Percentiles rank a stretch among this genome's conserved stretches.
Evolutionary conservation across 2,329 filamentous ascomycete species (phyloP).

Genomic region (Colletotrichum gloeosporioides): DNA sequence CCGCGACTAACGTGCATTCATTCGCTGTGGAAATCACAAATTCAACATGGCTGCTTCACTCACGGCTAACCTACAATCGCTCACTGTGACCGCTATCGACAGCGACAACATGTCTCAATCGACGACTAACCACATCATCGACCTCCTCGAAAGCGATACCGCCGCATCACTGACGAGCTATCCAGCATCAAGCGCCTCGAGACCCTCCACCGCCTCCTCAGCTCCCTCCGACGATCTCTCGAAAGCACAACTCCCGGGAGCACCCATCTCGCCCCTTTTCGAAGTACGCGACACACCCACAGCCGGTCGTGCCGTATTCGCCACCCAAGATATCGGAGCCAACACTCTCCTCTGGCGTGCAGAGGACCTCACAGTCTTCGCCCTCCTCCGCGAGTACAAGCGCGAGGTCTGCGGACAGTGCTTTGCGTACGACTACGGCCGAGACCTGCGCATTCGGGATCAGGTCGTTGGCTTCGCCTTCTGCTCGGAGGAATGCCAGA

Average conservation of each 20-base stretch:
- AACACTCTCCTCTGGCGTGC: slow-evolving; percentile 4
- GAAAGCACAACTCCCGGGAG: neutral
- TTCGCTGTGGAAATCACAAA: neutral
- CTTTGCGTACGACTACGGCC: slow-evolving; percentile 12
- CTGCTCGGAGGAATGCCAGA: neutral
- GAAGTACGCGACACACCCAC: slow-evolving; percentile 13
- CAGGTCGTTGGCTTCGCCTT: slow-evolving; percentile 10
- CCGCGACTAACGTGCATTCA: neutral
- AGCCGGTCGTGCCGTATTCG: slow-evolving; percentile 17
- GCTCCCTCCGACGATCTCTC: neutral
- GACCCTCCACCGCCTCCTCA: slow-evolving; percentile 11
- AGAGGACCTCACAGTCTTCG: slow-evolving; percentile 9
- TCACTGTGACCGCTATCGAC: neutral
- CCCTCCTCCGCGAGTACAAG: slow-evolving; percentile 10
- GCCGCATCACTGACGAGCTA: slow-evolving; percentile 12
- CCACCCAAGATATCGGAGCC: neutral
- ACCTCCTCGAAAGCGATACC: neutral
- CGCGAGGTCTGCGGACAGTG: slow-evolving; percentile 18
- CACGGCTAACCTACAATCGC: neutral
- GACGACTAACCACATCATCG: neutral
- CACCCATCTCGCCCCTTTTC: slow-evolving; percentile 3
- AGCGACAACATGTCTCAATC: neutral
- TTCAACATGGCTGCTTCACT: neutral
- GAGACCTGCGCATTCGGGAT: slow-evolving; percentile 2
- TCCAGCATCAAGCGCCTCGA: slow-evolving; percentile 30